Percentiles rank a stretch among this genome's conserved stretches.
These are phyloP conservation scores for Euphrasia arctica DNA, from an alignment of 305 asterid species.

Conservation along the genomic window DNA sequence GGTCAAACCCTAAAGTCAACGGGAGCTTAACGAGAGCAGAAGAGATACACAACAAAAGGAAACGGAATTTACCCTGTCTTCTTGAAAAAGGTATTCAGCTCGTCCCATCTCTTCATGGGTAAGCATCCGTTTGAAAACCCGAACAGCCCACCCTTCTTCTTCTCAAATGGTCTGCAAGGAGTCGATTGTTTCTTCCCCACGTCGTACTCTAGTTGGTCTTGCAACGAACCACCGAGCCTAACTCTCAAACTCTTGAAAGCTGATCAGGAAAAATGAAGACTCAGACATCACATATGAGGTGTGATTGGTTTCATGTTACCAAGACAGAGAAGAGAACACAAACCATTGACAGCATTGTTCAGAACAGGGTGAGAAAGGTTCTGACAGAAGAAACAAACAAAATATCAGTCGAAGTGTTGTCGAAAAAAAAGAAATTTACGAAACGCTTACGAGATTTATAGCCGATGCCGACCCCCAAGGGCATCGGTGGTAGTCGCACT, in stretches of 20 bases:
- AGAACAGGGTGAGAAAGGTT: conserved; percentile 74
- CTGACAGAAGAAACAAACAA: conserved; percentile 41
- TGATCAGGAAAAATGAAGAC: conserved; percentile 28
- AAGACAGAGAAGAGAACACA: conserved; percentile 22
- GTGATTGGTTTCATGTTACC: not conserved
- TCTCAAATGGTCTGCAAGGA: conserved; percentile 55
- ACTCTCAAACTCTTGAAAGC: conserved; percentile 81
- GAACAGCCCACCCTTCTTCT: conserved; percentile 68
- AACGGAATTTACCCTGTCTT: conserved; percentile 59
- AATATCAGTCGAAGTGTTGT: not conserved
- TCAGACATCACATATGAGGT: conserved; percentile 17
- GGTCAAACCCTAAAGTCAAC: not conserved
- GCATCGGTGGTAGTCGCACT: conserved; percentile 79
- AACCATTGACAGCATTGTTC: conserved; percentile 74
- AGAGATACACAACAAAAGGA: not conserved
- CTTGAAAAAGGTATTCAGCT: conserved; percentile 67
- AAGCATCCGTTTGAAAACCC: conserved; percentile 95
- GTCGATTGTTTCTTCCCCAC: conserved; percentile 47
- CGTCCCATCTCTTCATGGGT: conserved; percentile 88
- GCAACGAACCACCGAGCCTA: conserved; percentile 93
- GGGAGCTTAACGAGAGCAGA: not conserved
- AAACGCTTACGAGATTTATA: conserved; percentile 62
- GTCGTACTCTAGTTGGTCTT: conserved; percentile 74
- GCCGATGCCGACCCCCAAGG: conserved; percentile 86
- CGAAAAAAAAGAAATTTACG: conserved; percentile 7